Evolutionary conservation across 2,329 filamentous ascomycete genomes (phyloP).

Genomic region (Diaporthe aspalathi): DNA sequence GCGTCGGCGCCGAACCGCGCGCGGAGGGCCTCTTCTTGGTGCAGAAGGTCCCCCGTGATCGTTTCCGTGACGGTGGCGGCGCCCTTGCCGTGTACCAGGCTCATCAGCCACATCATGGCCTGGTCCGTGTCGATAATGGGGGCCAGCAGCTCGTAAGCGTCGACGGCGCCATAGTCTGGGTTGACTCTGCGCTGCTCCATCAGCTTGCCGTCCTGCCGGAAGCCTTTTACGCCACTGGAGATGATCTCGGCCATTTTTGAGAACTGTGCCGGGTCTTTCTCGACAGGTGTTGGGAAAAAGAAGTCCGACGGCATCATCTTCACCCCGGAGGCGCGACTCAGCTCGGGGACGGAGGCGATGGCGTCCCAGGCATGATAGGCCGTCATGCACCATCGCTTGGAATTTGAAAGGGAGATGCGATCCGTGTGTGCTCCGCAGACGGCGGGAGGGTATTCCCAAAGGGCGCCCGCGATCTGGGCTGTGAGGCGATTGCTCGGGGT

Average conservation of each 20-base stretch:
- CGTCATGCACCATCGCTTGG: constrained; percentile 55
- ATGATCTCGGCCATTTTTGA: constrained; percentile 55
- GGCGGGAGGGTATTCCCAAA: constrained; percentile 60
- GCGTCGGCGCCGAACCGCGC: constrained; percentile 52
- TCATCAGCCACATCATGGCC: constrained; percentile 55
- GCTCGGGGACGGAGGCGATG: constrained; percentile 49
- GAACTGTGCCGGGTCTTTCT: constrained; percentile 48
- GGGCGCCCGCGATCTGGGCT: constrained; percentile 58
- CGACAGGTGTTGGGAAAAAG: constrained; percentile 52
- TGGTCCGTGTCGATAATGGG: constrained; percentile 60
- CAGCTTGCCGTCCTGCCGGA: constrained; percentile 50
- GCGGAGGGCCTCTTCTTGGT: constrained; percentile 50
- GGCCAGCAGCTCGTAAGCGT: constrained; percentile 57
- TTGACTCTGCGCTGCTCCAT: constrained; percentile 51
- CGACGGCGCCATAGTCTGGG: constrained; percentile 50
- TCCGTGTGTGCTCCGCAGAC: constrained; percentile 58
- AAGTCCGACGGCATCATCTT: constrained; percentile 53
- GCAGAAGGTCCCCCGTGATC: constrained; percentile 50
- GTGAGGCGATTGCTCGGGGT: constrained; percentile 53
- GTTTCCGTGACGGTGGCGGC: constrained; percentile 52
- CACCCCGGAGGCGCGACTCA: constrained; percentile 50
- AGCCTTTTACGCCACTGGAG: constrained; percentile 52
- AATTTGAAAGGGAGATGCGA: constrained; percentile 52
- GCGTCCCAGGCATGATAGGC: constrained; percentile 55
- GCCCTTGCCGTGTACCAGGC: constrained; percentile 55